phyloP scores from a whole-genome alignment of 108 stramenopile genomes.

The Cyclotella atomus region DNA sequence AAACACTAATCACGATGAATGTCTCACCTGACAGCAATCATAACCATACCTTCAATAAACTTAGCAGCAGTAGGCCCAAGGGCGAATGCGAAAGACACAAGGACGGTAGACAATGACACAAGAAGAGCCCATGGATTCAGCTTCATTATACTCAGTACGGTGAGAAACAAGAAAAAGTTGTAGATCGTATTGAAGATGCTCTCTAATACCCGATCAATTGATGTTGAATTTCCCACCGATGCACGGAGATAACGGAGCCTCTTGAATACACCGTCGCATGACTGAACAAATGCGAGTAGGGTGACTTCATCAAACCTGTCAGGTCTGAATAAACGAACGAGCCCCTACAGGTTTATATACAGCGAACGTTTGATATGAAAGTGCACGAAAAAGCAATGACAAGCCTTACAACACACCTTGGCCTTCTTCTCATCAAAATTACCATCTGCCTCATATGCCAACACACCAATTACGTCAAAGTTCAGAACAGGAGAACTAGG shows the following conservation, averaged over 20 bases:
- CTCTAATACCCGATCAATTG: constrained; percentile 78
- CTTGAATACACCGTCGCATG: constrained; percentile 75
- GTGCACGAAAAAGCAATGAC: too few relatives aligned
- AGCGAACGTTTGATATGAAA: too few relatives aligned
- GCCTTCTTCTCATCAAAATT: constrained; percentile 54
- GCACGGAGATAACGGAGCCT: constrained; percentile 66
- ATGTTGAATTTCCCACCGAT: constrained; percentile 62
- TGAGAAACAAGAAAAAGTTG: constrained; percentile 58
- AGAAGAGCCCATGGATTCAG: constrained; percentile 80
- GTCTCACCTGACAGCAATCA: constrained; percentile 56
- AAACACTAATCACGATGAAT: not conserved
- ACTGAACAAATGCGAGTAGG: constrained; percentile 50
- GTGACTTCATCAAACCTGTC: constrained; percentile 58
- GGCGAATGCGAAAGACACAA: constrained; percentile 79
- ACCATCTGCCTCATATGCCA: constrained; percentile 53
- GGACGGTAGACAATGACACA: constrained; percentile 66
- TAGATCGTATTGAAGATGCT: constrained; percentile 63
- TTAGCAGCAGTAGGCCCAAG: constrained; percentile 68
- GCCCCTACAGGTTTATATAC: too few relatives aligned
- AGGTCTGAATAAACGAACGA: constrained; percentile 69
- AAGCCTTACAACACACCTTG: constrained; percentile 30
- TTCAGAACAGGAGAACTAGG: constrained; percentile 40
- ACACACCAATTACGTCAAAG: constrained; percentile 65
- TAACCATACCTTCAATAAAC: constrained; percentile 74
- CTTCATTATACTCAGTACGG: constrained; percentile 55